Percentiles rank a stretch among this genome's conserved stretches.
Conservation (phyloP, 805 yeast species). For the Saturnispora sekii region DNA sequence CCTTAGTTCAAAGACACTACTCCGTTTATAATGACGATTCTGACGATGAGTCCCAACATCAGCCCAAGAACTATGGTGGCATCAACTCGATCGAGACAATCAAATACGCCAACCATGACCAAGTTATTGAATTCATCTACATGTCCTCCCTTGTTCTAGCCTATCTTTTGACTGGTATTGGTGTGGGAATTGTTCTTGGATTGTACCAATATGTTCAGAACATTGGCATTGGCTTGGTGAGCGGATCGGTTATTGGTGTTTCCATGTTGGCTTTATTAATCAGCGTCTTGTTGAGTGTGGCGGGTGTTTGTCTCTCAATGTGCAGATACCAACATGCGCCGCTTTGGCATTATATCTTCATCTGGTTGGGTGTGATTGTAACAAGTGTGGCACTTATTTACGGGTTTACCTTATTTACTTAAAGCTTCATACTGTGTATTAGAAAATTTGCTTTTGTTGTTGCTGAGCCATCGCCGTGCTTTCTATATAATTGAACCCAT, state of each 20-base stretch:
- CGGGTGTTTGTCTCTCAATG: constrained; percentile 37
- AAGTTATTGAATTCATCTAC: constrained; percentile 36
- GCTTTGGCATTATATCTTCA: constrained; percentile 33
- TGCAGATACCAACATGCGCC: constrained; percentile 31
- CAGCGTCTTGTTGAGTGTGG: constrained; percentile 27
- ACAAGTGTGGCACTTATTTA: constrained; percentile 5
- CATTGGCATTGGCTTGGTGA: constrained; percentile 19
- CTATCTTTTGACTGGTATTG: constrained; percentile 32
- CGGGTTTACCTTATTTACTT: constrained; percentile 1
- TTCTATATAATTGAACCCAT: no score
- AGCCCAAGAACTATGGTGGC: constrained; percentile 11
- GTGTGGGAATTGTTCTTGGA: constrained; percentile 32
- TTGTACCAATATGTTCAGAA: constrained; percentile 6
- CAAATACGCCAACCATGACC: constrained; percentile 28
- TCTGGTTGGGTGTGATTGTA: constrained; percentile 33
- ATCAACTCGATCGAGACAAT: constrained; percentile 11
- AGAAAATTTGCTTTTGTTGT: no score
- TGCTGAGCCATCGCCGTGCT: no score
- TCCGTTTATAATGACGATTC: constrained; percentile 4
- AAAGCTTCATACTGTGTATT: background rate
- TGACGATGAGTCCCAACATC: constrained; percentile 4
- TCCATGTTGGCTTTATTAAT: constrained; percentile 35
- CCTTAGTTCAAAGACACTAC: constrained; percentile 8
- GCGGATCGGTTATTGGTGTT: constrained; percentile 24
- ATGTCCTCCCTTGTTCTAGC: constrained; percentile 31